phyloP scores from a whole-genome alignment of 1,284 basidiomycete genomes.

The Cystobasidium slooffiae region DNA sequence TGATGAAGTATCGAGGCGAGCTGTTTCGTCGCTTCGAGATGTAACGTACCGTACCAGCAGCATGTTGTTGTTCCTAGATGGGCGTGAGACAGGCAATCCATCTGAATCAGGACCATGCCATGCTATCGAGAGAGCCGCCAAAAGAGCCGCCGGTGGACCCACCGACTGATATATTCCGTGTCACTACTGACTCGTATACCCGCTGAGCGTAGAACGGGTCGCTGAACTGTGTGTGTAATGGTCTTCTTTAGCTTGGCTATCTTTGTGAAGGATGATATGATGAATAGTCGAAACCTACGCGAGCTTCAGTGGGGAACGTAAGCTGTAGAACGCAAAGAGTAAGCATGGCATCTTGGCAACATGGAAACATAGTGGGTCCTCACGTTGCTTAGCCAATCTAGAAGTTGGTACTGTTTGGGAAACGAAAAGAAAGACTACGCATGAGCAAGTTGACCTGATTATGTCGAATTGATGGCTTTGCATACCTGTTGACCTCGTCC shows the following conservation, averaged over 20 bases:
- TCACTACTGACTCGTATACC: slow-evolving; percentile 75
- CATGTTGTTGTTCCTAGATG: slow-evolving; percentile 37
- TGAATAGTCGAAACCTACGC: slow-evolving; percentile 48
- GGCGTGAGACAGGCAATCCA: no score
- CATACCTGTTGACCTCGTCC: background rate
- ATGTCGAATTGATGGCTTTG: background rate
- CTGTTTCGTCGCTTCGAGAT: slow-evolving; percentile 77
- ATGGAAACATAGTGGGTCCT: background rate
- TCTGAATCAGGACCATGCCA: background rate
- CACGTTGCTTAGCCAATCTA: slow-evolving; percentile 77
- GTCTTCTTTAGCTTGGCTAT: background rate
- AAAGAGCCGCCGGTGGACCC: slow-evolving; percentile 61
- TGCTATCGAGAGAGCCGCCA: background rate
- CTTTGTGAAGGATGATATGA: background rate
- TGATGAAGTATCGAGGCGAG: slow-evolving; percentile 76
- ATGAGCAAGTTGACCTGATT: background rate
- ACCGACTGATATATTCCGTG: slow-evolving; percentile 73
- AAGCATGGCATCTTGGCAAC: background rate
- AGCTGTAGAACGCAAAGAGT: slow-evolving; percentile 59
- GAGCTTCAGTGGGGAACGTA: slow-evolving; percentile 88
- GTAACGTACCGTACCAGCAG: slow-evolving; percentile 72
- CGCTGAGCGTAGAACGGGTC: slow-evolving; percentile 72
- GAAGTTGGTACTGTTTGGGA: slow-evolving; percentile 64
- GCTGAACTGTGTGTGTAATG: slow-evolving; percentile 61
- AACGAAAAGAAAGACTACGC: background rate